These are phyloP conservation scores for Trapa incisa DNA, from an alignment of 345 rosid genomes.

Conservation along the genomic window DNA sequence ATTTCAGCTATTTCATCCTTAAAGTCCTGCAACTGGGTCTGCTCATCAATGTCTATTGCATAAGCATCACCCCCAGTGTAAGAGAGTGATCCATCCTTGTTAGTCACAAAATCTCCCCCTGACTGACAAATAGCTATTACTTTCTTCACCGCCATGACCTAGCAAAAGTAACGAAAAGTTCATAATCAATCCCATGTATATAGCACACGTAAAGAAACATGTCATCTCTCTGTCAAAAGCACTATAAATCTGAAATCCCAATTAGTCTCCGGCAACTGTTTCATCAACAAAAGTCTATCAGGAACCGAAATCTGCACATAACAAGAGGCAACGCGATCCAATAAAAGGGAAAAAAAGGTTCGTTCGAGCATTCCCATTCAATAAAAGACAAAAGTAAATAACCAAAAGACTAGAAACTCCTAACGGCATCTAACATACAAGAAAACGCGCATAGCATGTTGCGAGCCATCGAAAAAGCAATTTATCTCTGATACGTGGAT, in stretches of 20 bases:
- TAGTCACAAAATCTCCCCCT: conserved; percentile 66
- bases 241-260: neutral
- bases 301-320: neutral
- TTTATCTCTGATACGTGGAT: neutral
- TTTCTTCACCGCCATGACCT: conserved; percentile 65
- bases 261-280: neutral
- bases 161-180: neutral
- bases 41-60: conserved; percentile 60
- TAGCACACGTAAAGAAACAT: neutral
- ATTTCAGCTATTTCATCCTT: conserved; percentile 70
- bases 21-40: conserved; percentile 48
- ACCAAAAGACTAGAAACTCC: neutral
- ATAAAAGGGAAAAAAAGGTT: neutral
- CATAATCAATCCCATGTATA: neutral
- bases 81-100: conserved; percentile 52
- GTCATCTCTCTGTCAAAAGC: neutral
- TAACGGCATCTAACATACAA: neutral
- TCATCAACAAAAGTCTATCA: neutral
- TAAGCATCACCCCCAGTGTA: conserved; percentile 79
- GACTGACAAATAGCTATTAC: conserved; percentile 91
- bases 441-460: neutral
- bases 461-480: neutral
- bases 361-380: neutral
- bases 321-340: neutral
- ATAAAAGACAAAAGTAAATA: neutral